A percentile compares a stretch with the other conserved stretches of the same genome.
phyloP scores from a whole-genome alignment of 352 stramenopile species.

The Phytophthora brassicae region DNA sequence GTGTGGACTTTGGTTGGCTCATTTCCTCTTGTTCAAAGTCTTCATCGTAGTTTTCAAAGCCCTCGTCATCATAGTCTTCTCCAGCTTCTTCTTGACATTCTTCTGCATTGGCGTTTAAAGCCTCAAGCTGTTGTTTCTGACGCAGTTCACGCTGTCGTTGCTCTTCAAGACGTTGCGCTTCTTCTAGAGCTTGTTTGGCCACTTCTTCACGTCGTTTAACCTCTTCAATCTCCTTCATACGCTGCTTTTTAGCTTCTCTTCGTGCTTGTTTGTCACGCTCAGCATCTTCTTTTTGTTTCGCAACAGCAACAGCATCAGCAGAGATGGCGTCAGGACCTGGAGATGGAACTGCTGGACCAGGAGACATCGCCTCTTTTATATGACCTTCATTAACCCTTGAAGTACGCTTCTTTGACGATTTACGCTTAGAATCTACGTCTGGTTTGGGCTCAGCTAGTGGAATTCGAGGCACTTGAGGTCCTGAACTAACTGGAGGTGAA shows the following conservation, averaged over 20 bases:
- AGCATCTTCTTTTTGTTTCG: constrained; percentile 41
- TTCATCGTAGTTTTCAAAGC: constrained; percentile 69
- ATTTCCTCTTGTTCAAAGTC: constrained; percentile 51
- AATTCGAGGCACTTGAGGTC: constrained; percentile 45
- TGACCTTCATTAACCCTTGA: constrained; percentile 4
- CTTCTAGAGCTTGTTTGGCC: constrained; percentile 44
- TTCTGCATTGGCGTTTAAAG: constrained; percentile 71
- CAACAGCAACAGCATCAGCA: constrained; percentile 10
- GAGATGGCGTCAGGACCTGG: constrained; percentile 9
- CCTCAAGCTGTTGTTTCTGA: constrained; percentile 51
- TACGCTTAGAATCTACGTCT: constrained; percentile 28
- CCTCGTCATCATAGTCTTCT: constrained; percentile 68
- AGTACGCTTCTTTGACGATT: constrained; percentile 53
- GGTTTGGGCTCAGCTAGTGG: constrained; percentile 49
- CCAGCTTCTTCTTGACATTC: constrained; percentile 63
- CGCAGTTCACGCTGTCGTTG: constrained; percentile 45
- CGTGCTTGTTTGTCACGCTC: constrained; percentile 41
- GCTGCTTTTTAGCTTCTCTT: constrained; percentile 57
- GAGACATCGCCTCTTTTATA: constrained; percentile 5
- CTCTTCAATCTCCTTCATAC: constrained; percentile 56
- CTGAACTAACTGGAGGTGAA: constrained; percentile 16
- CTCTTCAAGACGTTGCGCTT: constrained; percentile 49
- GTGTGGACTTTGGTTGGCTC: constrained; percentile 31
- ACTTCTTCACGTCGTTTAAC: constrained; percentile 52
- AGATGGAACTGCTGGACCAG: constrained; percentile 8